A percentile compares a stretch with the other conserved stretches of the same genome.
These are phyloP conservation scores for Escallonia herrerae DNA, from an alignment of 129 eudicot genomes.

Conservation along the genomic window DNA sequence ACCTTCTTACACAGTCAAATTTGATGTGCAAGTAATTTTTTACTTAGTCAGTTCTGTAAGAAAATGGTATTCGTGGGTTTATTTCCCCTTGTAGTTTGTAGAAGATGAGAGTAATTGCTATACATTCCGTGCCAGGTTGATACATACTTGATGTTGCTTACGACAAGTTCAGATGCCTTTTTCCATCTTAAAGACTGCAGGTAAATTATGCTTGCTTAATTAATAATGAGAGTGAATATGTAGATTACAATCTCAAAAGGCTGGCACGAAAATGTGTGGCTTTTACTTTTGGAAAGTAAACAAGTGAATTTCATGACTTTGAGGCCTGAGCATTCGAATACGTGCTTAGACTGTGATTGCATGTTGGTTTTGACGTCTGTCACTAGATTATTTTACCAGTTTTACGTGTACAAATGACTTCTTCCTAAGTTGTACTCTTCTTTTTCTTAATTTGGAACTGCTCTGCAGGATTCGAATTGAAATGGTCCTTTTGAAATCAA, in stretches of 20 bases:
- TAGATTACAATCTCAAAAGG: no score
- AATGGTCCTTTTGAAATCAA: slow-evolving; percentile 73
- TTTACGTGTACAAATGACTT: neutral
- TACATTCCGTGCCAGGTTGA: slow-evolving; percentile 51
- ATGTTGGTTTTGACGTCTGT: neutral
- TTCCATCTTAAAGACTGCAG: slow-evolving; percentile 93
- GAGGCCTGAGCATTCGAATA: no score
- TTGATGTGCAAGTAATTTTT: slow-evolving; percentile 4
- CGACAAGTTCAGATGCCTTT: slow-evolving; percentile 86
- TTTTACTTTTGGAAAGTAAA: no score
- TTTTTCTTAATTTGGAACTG: neutral
- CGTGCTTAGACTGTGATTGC: no score
- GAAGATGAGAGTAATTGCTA: slow-evolving; percentile 1
- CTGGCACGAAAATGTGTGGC: no score
- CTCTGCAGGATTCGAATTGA: slow-evolving; percentile 69
- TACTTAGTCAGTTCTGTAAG: slow-evolving; percentile 2
- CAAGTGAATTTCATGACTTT: no score
- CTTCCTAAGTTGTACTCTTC: neutral
- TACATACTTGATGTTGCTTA: slow-evolving; percentile 82
- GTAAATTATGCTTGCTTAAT: slow-evolving; percentile 21
- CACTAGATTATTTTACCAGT: neutral
- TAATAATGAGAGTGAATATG: neutral
- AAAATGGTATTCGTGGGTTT: neutral
- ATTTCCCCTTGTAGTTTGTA: neutral
- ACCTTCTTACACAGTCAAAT: neutral